Evolutionary conservation across 2,329 filamentous ascomycete species (phyloP), one percentile per base, ranked within the genome.

Genomic region (Fusarium lyarnte): DNA sequence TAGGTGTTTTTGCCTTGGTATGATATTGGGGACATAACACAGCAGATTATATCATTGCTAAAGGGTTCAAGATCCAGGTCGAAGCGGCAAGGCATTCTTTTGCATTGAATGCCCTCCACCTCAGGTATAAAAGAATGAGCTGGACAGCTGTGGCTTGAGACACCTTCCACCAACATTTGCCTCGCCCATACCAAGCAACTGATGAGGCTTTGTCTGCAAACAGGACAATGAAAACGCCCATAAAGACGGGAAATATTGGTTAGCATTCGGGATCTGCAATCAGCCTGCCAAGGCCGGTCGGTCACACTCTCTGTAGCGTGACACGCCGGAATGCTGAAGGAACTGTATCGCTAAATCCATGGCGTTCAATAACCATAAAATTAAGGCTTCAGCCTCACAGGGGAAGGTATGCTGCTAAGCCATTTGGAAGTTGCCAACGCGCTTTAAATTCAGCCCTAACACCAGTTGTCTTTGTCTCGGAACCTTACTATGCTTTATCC

Each of bases 281-380:
- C 31, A 35, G 54, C 16, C 25, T 58, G 54, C 54, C 33, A 51
- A 58, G 54, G 4, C 14, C 25, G 19, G 10, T 23, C 11, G 27
- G 29, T 35, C 17, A 41, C 17, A 38, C 35, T 29, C 17, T 52
- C 1, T 3, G 36, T 53, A 35, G 57, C 27, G 39, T 14, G 9
- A 19, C 8, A 21, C 10, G 5, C 16, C 21, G 13, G 17, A 53
- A 41, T 49, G 7, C 23, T n/a, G 8, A 9, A 9, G 19, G 14
- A 36, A 8, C 25, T n/a, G 7, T 16, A 4, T 27, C 13, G 49
- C 49, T 27, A 17, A 36, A 25, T n/a, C 11, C 19, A 31, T 42
- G 42, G 21, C 60, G 60, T 49, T 35, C 39, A 49, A 63, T 69
- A 69, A 53, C 66, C 58, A 49, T 53, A 68, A 68, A 52, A 63